Evolutionary conservation across 208 protist species (phyloP).

Genomic region (Trypanosoma avium): DNA sequence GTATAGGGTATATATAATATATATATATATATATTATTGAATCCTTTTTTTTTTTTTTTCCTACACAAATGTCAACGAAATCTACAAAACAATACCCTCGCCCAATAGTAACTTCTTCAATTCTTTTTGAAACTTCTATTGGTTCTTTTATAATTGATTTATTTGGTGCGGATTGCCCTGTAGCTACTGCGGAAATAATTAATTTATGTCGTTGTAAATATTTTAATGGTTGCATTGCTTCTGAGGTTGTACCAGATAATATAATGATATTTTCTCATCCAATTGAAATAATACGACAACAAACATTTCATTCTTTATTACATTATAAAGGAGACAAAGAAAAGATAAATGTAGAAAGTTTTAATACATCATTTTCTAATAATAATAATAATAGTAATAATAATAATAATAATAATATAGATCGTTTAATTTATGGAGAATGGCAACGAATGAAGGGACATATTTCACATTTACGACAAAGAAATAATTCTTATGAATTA

Average conservation of each 20-base stretch:
- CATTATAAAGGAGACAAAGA: background rate
- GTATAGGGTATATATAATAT: slow-evolving; percentile 5
- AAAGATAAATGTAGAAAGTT: background rate
- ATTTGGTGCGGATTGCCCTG: slow-evolving; percentile 62
- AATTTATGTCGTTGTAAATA: slow-evolving; percentile 68
- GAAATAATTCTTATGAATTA: background rate
- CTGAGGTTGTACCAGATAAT: slow-evolving; percentile 60
- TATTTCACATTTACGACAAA: background rate
- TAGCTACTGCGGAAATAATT: slow-evolving; percentile 53
- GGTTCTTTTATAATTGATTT: slow-evolving; percentile 67
- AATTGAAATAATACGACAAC: slow-evolving; percentile 4
- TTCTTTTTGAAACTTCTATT: slow-evolving; percentile 71
- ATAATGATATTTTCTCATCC: slow-evolving; percentile 65
- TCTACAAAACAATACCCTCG: too few species aligned
- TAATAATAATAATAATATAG: background rate
- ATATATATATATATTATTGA: background rate
- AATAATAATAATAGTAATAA: background rate
- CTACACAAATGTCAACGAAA: too few species aligned
- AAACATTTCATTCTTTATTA: slow-evolving; percentile 16
- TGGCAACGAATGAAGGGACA: slow-evolving; percentile 23
- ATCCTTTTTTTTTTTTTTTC: background rate
- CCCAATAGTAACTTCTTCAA: slow-evolving; percentile 23
- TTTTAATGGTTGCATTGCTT: slow-evolving; percentile 67
- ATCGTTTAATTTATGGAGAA: slow-evolving; percentile 7
- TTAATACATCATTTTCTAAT: background rate